These are phyloP conservation scores for Cubamyces sp. DNA, from an alignment of 768 basidiomycete genomes.

Conservation along the genomic window DNA sequence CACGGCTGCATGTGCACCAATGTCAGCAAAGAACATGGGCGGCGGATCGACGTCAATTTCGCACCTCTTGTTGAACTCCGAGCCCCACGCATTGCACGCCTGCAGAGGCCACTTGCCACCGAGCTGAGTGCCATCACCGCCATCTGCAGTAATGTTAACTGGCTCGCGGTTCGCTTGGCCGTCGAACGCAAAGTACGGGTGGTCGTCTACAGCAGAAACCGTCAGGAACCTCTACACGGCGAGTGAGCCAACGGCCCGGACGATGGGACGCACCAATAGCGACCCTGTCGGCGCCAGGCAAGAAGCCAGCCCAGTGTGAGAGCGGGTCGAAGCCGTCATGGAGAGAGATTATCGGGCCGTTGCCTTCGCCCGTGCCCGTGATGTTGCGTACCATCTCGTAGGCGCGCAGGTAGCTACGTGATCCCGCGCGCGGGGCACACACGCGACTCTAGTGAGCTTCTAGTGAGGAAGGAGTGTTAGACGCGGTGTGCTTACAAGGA, in stretches of 20 bases:
- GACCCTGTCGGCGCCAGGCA: conserved; percentile 44
- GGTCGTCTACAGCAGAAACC: conserved; percentile 31
- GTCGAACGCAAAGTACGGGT: conserved; percentile 50
- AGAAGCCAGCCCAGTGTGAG: conserved; percentile 42
- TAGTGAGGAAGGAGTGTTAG: conserved; percentile 35
- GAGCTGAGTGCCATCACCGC: conserved; percentile 34
- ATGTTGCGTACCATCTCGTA: conserved; percentile 70
- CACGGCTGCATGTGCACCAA: conserved; percentile 45
- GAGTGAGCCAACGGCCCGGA: neutral
- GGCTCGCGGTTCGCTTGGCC: conserved; percentile 36
- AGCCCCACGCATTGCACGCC: conserved; percentile 51
- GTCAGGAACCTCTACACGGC: neutral
- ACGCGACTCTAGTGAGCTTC: conserved; percentile 36
- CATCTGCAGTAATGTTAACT: conserved; percentile 34
- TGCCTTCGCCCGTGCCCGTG: conserved; percentile 70
- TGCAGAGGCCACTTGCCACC: conserved; percentile 36
- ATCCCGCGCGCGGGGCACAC: conserved; percentile 34
- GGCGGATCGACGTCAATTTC: neutral
- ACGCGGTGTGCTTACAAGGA: conserved; percentile 56
- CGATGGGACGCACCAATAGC: conserved; percentile 42
- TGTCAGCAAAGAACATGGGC: neutral
- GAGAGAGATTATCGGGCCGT: conserved; percentile 55
- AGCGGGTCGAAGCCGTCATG: conserved; percentile 59
- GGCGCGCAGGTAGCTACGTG: conserved; percentile 53
- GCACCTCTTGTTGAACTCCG: conserved; percentile 46